phyloP scores from a whole-genome alignment of 768 basidiomycete genomes.

The Hypholoma sublateritium region DNA sequence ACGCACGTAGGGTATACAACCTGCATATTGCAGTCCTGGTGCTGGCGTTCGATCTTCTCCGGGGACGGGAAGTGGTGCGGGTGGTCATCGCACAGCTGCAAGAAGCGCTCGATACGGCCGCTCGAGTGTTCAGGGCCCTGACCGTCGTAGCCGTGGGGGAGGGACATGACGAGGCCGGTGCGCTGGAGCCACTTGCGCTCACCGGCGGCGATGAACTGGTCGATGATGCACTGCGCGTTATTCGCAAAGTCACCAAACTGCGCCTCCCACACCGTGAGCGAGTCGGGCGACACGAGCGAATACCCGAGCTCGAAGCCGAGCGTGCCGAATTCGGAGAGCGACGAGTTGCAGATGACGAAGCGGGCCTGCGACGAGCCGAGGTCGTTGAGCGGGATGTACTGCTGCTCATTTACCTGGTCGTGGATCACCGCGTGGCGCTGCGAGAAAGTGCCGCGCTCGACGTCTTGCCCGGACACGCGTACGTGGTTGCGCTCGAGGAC shows the following conservation, averaged over 20 bases:
- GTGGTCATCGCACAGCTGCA: slow-evolving; percentile 98
- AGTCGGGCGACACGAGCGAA: slow-evolving; percentile 93
- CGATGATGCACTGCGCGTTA: slow-evolving; percentile 96
- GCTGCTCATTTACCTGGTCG: slow-evolving; percentile 90
- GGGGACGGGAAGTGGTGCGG: slow-evolving; percentile 85
- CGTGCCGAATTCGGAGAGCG: slow-evolving; percentile 90
- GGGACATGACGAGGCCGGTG: slow-evolving; percentile 81
- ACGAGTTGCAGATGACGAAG: slow-evolving; percentile 96
- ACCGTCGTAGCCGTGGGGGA: slow-evolving; percentile 97
- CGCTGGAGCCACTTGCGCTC: slow-evolving; percentile 98
- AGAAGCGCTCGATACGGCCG: slow-evolving; percentile 91
- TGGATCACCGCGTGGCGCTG: slow-evolving; percentile 97
- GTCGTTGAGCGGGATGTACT: slow-evolving; percentile 88
- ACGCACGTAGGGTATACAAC: slow-evolving; percentile 94
- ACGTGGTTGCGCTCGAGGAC: slow-evolving; percentile 93
- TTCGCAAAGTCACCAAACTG: slow-evolving; percentile 99
- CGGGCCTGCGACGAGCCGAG: slow-evolving; percentile 85
- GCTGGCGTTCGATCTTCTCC: slow-evolving; percentile 90
- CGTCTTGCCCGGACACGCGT: slow-evolving; percentile 95
- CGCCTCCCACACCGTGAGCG: slow-evolving; percentile 96
- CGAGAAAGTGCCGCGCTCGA: slow-evolving; percentile 98
- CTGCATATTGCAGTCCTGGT: slow-evolving; percentile 99
- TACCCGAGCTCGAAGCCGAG: slow-evolving; percentile 99
- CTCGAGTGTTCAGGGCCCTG: slow-evolving; percentile 99
- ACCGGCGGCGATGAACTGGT: slow-evolving; percentile 97